phyloP scores from a whole-genome alignment of 805 yeast genomes.

The Yarrowia osloensis region DNA sequence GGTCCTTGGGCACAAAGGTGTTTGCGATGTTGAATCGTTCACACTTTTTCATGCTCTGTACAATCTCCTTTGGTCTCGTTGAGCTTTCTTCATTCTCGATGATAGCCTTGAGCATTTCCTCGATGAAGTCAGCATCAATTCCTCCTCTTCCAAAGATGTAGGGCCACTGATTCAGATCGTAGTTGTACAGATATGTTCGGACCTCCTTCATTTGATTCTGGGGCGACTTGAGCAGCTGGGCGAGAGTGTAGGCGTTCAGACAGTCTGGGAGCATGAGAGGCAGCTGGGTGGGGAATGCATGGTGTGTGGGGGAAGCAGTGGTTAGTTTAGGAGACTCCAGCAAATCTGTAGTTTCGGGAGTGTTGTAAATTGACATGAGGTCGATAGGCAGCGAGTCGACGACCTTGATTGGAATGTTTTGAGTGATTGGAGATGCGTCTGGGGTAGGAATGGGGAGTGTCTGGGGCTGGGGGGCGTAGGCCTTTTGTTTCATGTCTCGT shows the following conservation, averaged over 20 bases:
- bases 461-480: not conserved
- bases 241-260: slow-evolving; percentile 32
- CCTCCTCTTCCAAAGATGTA: slow-evolving; percentile 33
- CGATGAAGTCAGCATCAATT: slow-evolving; percentile 36
- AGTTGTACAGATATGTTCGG: slow-evolving; percentile 32
- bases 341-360: not conserved
- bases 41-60: slow-evolving; percentile 24
- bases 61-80: not conserved
- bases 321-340: not conserved
- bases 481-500: slow-evolving; percentile 2
- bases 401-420: not conserved
- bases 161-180: slow-evolving; percentile 20
- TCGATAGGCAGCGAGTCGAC: not conserved
- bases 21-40: slow-evolving; percentile 31
- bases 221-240: slow-evolving; percentile 35
- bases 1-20: slow-evolving; percentile 19
- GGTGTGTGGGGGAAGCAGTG: not conserved
- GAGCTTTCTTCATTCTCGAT: not conserved
- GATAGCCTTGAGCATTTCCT: slow-evolving; percentile 34
- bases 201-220: slow-evolving; percentile 32
- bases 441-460: not conserved
- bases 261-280: slow-evolving; percentile 30
- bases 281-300: slow-evolving; percentile 6
- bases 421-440: not conserved
- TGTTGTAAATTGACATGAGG: slow-evolving; percentile 4